Evolutionary conservation across 495 filamentous ascomycete species (phyloP), one percentile per base, ranked within the genome.

Genomic region (Aspergillus sparsus): DNA sequence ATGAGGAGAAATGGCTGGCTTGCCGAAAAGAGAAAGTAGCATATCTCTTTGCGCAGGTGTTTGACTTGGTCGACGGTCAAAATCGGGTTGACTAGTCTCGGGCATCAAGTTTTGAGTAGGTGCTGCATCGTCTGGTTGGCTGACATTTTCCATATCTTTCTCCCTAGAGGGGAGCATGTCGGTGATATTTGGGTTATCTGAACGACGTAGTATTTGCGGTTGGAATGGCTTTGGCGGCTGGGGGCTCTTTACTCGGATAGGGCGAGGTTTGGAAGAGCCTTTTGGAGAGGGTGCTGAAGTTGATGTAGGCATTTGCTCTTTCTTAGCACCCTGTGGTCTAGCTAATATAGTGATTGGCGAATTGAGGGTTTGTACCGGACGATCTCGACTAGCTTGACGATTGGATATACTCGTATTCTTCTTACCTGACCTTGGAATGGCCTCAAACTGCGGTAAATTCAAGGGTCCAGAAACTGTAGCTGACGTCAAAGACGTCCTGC

Each of bases 1-100:
- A 7, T 63, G 62, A 0, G 77, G 70, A 45, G 75, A 70, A 31
- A 56, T 45, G 11, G 71, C 32, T 2, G 81, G 67, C 64, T 89
- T 90, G n/a, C 83, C 82, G 62, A 93, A 91, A 7, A 93, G 80
- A 7, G 85, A 89, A 11, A 92, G 80, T 10, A 93, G 75, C 9
- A 83, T 76, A 37, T 87, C 85, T 62, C 80, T 85, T 56, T 94
- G 90, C 9, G 89, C 84, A 5, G 71, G 62, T 6, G 81, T 82
- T 37, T 81, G 77, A 41, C 74, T 74, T 6, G 80, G 72, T 7
- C 76, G 74, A 37, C 77, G 79, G 55, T 76, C 70, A 47, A 73
- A 68, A 34, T 62, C 70, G 16, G 52, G 18, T 16, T 69, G 46
- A 6, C 64, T 39, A 0, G 61, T 10, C 16, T 56, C 56, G 33